Evolutionary conservation across 768 basidiomycete genomes (phyloP), one percentile per base, ranked within the genome.

Genomic region (Mycena chlorophos): DNA sequence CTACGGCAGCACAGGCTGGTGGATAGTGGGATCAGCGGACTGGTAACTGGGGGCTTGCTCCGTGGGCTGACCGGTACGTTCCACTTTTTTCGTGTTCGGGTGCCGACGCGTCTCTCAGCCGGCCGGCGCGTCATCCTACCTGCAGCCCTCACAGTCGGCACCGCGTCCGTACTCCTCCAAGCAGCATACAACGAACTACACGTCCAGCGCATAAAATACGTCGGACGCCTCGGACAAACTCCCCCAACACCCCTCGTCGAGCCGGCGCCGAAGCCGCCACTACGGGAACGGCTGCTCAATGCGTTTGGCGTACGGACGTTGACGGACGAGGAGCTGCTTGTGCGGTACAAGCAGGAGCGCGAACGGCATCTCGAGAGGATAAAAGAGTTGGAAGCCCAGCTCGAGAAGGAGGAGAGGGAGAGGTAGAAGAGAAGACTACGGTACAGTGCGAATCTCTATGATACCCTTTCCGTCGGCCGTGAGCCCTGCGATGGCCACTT

Each of bases 11-110:
- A 83, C 27, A 78, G 82, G 51, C 68, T 91, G 4, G 72, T 89
- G 3, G 92, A 94, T 67, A 87, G 84, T 16, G 81, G 79, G n/a
- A 23, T 89, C 17, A 88, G 90, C 57, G 92, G 92, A 17, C 83
- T 80, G 4, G 59, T 86, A 4, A 76, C 88, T 0, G 92, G 89
- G 40, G 85, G 84, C 2, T 57, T 84, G 10, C 78, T 77, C 48
- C 79, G 70, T 69, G 82, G 79, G 2, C 62, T 76, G 57, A 83
- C 76, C 68, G 78, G 91, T 91, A 63, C 56, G 86, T 74, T 10
- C 20, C 26, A 42, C 17, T 39, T 28, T 38, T 39, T 22, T 17
- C n/a, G 50, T 54, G 51, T 60, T 51, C 20, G 30, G 2, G 46
- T 12, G 22, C 20, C 27, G 26, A 49, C 5, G 23, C 5, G 12